phyloP scores from a whole-genome alignment of 257 asterid species.

The Solanum chmielewskii region DNA sequence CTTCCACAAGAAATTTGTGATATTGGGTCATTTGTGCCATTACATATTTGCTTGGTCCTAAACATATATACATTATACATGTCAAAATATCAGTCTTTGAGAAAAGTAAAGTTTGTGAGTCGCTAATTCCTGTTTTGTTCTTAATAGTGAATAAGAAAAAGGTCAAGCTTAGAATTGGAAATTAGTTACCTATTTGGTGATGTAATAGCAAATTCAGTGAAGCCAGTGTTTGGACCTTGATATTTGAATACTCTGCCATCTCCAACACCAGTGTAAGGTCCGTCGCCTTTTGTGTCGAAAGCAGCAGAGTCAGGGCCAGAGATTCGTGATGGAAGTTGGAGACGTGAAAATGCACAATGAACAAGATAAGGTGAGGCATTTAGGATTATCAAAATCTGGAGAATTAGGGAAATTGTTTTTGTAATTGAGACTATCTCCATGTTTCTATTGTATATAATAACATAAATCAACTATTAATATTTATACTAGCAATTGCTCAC shows the following conservation, averaged over 20 bases:
- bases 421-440: neutral
- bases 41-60: neutral
- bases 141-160: neutral
- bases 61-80: neutral
- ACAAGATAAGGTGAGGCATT: neutral
- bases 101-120: neutral
- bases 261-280: conserved; percentile 34
- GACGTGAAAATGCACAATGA: neutral
- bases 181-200: neutral
- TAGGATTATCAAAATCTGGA: neutral
- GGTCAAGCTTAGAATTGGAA: neutral
- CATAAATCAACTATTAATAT: neutral
- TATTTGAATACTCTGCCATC: conserved; percentile 42
- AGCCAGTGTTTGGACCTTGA: conserved; percentile 1
- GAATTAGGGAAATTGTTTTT: neutral
- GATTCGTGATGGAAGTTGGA: conserved; percentile 2
- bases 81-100: neutral
- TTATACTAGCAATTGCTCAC: neutral
- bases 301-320: conserved; percentile 28
- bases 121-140: neutral
- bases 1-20: neutral
- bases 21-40: neutral
- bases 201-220: neutral
- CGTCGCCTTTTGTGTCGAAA: conserved; percentile 13
- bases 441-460: too few relatives aligned